phyloP scores from a whole-genome alignment of 305 asterid genomes.

The Caryopteris hybrid region DNA sequence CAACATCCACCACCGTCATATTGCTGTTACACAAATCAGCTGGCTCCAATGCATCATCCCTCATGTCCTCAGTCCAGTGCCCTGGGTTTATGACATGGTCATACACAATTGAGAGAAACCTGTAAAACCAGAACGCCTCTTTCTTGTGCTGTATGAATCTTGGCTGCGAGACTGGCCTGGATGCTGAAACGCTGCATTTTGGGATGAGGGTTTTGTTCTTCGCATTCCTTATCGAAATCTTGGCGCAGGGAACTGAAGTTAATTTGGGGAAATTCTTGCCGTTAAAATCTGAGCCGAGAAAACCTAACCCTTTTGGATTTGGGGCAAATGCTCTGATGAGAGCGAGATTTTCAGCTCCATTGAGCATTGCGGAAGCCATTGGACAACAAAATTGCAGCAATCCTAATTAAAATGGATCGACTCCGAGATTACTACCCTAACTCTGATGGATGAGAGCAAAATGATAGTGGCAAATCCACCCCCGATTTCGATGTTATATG shows the following conservation, averaged over 20 bases:
- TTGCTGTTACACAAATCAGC: constrained; percentile 56
- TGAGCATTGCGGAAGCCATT: constrained; percentile 71
- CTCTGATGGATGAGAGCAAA: neutral
- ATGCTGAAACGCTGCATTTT: constrained; percentile 59
- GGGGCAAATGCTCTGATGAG: constrained; percentile 34
- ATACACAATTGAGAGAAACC: constrained; percentile 84
- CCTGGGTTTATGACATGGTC: constrained; percentile 96
- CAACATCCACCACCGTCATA: constrained; percentile 84
- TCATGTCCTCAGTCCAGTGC: constrained; percentile 98
- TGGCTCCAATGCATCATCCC: constrained; percentile 95
- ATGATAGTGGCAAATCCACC: neutral
- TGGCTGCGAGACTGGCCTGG: constrained; percentile 91
- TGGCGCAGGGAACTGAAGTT: constrained; percentile 31
- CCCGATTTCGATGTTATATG: neutral
- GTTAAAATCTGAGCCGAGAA: constrained; percentile 41
- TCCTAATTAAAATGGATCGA: neutral
- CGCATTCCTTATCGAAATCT: constrained; percentile 18
- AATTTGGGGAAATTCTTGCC: constrained; percentile 37
- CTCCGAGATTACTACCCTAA: neutral
- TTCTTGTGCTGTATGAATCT: constrained; percentile 94
- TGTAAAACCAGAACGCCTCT: constrained; percentile 93
- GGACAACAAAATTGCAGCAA: neutral
- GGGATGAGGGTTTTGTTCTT: constrained; percentile 32
- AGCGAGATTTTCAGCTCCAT: constrained; percentile 50
- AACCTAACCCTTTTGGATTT: constrained; percentile 40